phyloP scores from a whole-genome alignment of 768 basidiomycete genomes.

The Royoungia palumana region DNA sequence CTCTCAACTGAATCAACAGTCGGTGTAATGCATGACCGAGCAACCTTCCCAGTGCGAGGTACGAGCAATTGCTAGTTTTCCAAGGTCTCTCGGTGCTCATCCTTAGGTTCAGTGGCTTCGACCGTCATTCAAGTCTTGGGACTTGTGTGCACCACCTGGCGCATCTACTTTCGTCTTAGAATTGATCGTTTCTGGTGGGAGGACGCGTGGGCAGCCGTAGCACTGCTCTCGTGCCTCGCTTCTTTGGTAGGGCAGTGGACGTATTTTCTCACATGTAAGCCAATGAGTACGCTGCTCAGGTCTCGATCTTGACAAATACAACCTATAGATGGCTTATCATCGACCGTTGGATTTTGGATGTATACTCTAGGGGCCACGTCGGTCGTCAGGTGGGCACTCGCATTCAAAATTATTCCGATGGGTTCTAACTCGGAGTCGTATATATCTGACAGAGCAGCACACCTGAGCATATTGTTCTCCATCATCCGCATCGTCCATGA shows the following conservation, averaged over 20 bases:
- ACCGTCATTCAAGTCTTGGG: neutral
- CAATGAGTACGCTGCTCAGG: too few relatives aligned
- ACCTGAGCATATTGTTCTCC: slow-evolving; percentile 17
- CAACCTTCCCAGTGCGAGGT: slow-evolving; percentile 2
- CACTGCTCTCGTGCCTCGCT: slow-evolving; percentile 4
- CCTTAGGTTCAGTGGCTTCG: neutral
- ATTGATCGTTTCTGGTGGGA: slow-evolving; percentile 4
- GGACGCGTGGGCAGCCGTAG: too few relatives aligned
- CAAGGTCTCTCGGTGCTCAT: neutral
- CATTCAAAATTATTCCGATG: neutral
- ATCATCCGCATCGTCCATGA: slow-evolving; percentile 11
- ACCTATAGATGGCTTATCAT: neutral
- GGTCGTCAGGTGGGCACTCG: neutral
- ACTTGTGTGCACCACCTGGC: slow-evolving; percentile 9
- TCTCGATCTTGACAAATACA: neutral
- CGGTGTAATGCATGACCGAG: neutral
- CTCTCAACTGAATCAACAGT: neutral
- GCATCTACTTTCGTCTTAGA: neutral
- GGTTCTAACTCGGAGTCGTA: neutral
- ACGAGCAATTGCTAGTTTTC: neutral
- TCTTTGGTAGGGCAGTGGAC: slow-evolving; percentile 10
- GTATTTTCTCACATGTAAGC: slow-evolving; percentile 2
- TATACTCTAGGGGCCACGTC: slow-evolving; percentile 4
- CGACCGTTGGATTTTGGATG: slow-evolving; percentile 4
- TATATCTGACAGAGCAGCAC: neutral